Evolutionary conservation across 179 eudicot species (phyloP).

Genomic region (Spinacia oleracea): DNA sequence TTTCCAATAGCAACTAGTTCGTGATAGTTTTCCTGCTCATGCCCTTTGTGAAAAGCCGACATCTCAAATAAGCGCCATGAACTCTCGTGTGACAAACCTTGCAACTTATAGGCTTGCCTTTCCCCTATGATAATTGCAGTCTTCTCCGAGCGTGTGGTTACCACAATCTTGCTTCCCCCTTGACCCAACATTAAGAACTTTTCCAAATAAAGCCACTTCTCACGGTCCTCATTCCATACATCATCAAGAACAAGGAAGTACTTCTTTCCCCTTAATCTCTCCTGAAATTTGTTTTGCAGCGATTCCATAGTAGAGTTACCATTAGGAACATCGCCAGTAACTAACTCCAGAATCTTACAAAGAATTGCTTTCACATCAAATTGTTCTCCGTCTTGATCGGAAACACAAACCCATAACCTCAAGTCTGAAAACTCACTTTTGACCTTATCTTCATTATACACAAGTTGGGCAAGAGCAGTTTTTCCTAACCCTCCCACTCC

Average conservation of each 20-base stretch:
- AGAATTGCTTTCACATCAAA: neutral
- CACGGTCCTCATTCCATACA: neutral
- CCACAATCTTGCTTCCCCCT: neutral
- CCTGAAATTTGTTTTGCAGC: neutral
- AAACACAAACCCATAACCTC: neutral
- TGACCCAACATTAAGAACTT: neutral
- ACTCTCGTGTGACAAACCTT: neutral
- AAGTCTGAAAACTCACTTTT: neutral
- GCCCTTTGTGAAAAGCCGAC: neutral
- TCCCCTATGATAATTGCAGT: neutral
- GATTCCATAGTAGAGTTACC: no score
- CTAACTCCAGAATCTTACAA: neutral
- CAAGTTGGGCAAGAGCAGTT: neutral
- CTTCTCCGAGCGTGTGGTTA: neutral
- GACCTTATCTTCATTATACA: neutral
- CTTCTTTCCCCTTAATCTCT: neutral
- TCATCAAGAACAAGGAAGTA: conserved; percentile 2
- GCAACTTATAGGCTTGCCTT: neutral
- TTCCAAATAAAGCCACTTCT: neutral
- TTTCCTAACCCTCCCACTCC: neutral
- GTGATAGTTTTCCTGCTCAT: neutral
- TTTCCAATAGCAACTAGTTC: neutral
- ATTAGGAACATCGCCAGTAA: no score
- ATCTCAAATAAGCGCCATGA: neutral
- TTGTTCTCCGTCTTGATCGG: neutral